Percentiles rank a stretch among this genome's conserved stretches.
These are phyloP conservation scores for Ceratobasidium sp. DNA, from an alignment of 1,284 basidiomycete genomes.

Conservation along the genomic window DNA sequence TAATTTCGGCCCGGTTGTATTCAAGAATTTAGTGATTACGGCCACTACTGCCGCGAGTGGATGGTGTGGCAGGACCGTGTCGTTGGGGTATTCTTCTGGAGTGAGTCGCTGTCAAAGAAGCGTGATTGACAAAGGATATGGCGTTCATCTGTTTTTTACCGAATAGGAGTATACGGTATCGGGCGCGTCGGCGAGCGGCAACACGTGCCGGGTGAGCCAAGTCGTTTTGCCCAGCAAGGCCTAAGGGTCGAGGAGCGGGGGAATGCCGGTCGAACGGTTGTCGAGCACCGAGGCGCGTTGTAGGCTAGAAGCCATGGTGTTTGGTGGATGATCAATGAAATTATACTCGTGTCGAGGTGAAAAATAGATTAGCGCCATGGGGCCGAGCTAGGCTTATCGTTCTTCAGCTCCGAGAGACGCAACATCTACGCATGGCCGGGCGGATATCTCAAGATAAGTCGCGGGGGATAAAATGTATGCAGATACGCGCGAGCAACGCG, in stretches of 20 bases:
- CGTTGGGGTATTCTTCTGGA: constrained; percentile 27
- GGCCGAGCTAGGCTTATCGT: background rate
- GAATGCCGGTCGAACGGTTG: background rate
- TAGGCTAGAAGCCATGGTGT: background rate
- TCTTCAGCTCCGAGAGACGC: no score
- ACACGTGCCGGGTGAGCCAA: constrained; percentile 37
- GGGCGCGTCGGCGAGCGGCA: constrained; percentile 33
- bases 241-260: background rate
- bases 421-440: background rate
- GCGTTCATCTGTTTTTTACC: background rate
- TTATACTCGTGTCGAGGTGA: background rate
- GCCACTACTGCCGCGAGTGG: constrained; percentile 39
- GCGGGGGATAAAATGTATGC: background rate
- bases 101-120: background rate
- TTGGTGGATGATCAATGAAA: background rate
- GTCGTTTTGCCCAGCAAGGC: constrained; percentile 30
- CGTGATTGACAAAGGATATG: background rate
- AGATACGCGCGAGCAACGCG: background rate
- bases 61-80: constrained; percentile 35
- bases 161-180: constrained; percentile 35
- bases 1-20: constrained; percentile 30
- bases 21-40: constrained; percentile 33
- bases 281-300: background rate
- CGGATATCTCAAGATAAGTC: no score
- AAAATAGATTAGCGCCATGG: background rate